Base-by-base conservation (phyloP, 169 alveolate genomes). In the Ophryocystis elektroscirrha region DNA sequence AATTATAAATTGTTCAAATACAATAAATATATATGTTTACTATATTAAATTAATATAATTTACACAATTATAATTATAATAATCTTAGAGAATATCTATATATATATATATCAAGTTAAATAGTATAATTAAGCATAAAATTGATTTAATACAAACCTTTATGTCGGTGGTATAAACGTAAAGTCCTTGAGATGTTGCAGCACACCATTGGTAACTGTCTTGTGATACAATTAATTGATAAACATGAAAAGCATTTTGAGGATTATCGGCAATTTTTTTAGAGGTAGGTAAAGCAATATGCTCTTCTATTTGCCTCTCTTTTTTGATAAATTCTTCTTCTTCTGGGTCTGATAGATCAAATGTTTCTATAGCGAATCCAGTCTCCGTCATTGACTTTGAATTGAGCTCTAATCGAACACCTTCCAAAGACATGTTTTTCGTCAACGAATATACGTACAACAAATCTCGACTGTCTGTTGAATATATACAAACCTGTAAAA, bases 161-260 rank as follows among this genome's bases (percentile, higher is more conserved):
- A 26, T 19, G 55, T 64, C 63, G 7, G 65, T 43, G 29, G 48
- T 9, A 44, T 35, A 67, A 24, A 64, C 35, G 39, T 37, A 64
- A 25, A 63, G 63, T 18, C 76, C 76, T 32, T 57, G 70, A 18
- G 67, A 63, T 18, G 76, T 67, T 7, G 76, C 65, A 6, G 59
- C 76, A 42, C 63, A 61, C 65, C 72, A 67, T 24, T 47, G 63
- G 19, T 63, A 27, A 27, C 71, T 53, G 56, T 67, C 67, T 37
- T 48, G 47, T n/a, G 76, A 56, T 22, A 64, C 57, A 16, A 53
- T 49, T 4, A 64, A 48, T 9, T 36, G 42, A 30, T 51, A 43
- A 12, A 67, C 75, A 32, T 18, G 29, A 41, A n/a, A n/a, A n/a
- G n/a, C n/a, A n/a, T n/a, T n/a, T n/a, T n/a, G n/a, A n/a, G n/a